These are phyloP conservation scores for Suillus subluteus DNA, from an alignment of 768 basidiomycete species.

Conservation along the genomic window DNA sequence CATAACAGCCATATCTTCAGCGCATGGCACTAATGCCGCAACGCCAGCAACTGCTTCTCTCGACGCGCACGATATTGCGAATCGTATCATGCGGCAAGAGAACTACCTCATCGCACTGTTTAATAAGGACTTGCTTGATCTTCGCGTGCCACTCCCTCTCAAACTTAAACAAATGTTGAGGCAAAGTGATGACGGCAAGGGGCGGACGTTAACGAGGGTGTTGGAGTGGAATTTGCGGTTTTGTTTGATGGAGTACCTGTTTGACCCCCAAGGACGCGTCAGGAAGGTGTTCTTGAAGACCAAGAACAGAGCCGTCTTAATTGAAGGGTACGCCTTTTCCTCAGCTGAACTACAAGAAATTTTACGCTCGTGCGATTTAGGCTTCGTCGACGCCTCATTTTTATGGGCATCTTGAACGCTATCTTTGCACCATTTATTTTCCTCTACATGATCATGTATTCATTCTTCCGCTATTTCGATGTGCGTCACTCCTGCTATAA, in stretches of 20 bases:
- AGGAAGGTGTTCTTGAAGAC: slow-evolving; percentile 90
- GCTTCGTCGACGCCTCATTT: slow-evolving; percentile 83
- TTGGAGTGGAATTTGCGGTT: slow-evolving; percentile 98
- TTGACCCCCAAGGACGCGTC: slow-evolving; percentile 88
- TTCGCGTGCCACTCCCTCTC: slow-evolving; percentile 78
- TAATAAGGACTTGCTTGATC: slow-evolving; percentile 93
- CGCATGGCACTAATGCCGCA: slow-evolving; percentile 49
- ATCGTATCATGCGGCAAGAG: slow-evolving; percentile 96
- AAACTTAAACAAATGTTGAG: slow-evolving; percentile 54
- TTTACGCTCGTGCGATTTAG: slow-evolving; percentile 42
- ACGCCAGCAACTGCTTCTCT: slow-evolving; percentile 81
- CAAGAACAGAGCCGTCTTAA: slow-evolving; percentile 74
- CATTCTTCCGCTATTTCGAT: slow-evolving; percentile 99
- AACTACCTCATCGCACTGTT: slow-evolving; percentile 98
- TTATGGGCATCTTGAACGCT: slow-evolving; percentile 96
- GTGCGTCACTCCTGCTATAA: slow-evolving; percentile 45
- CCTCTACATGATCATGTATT: slow-evolving; percentile 94
- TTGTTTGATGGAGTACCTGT: slow-evolving; percentile 94
- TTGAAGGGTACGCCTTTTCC: slow-evolving; percentile 70
- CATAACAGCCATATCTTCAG: slow-evolving; percentile 81
- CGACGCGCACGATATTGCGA: slow-evolving; percentile 97
- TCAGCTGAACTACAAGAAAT: background rate
- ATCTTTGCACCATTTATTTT: slow-evolving; percentile 97
- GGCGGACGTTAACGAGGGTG: slow-evolving; percentile 82
- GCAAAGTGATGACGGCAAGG: slow-evolving; percentile 60